Base-by-base conservation (phyloP, 2,329 filamentous ascomycete genomes). In the Colletotrichum noveboracense region DNA sequence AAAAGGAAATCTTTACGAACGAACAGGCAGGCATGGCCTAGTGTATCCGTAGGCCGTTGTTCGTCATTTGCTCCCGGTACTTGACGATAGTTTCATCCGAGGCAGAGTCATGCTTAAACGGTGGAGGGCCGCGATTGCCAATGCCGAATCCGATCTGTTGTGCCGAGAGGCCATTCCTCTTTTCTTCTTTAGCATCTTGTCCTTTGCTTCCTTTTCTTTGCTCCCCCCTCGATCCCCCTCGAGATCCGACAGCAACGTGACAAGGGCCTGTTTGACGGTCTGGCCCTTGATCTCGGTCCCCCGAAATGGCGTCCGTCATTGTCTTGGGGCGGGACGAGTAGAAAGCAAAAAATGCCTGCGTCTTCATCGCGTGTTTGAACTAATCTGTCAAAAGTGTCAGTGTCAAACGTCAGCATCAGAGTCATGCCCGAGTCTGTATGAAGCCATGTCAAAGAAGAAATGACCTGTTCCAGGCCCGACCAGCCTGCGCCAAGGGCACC, bases 1-100 rank as follows among this genome's bases (percentile, higher is more conserved):
- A 76, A 32, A 52, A 52, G 74, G 74, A 18, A 76, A 76, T 74
- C 58, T 66, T 76, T 76, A 76, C 74, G 74, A 76, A 69, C 32
- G 43, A 56, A 34, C 43, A 52, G 28, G 28, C 69, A 67, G 70
- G 62, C 61, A 43, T 68, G 34, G 64, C 58, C 70, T 21, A 32
- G 58, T 30, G 18, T 48, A n/a, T 48, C 18, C 38, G 18, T 32
- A 69, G 34, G 43, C 58, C 38, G n/a, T 32, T 60, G 34, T 52
- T 38, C 58, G 48, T 36, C 58, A 65, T 74, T 26, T 55, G 70
- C 43, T 24, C 48, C 70, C 28, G 64, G 56, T 74, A 69, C 64
- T 73, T 69, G 64, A 65, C 28, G 21, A 65, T 14, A 65, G 8
- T 64, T 18, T 36, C 56, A 43, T 38, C 34, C 48, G 28, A 21